Evolutionary conservation across 2,329 filamentous ascomycete genomes (phyloP).

Genomic region (Aspergillus neotritici): DNA sequence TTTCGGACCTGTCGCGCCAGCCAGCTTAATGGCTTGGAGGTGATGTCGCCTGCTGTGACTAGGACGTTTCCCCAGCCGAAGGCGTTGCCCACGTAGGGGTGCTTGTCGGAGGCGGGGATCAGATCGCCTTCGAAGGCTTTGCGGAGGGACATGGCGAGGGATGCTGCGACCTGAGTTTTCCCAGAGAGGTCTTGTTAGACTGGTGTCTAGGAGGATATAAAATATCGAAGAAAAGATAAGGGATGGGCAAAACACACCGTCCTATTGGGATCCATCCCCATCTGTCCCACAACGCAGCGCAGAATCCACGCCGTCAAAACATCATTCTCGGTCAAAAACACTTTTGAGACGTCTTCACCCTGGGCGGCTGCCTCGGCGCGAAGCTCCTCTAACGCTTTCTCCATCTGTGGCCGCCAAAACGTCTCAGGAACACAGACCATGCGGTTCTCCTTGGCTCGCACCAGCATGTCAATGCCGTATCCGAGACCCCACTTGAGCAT

Average conservation of each 20-base stretch:
- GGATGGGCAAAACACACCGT: conserved; percentile 8
- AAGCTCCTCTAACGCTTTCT: conserved; percentile 13
- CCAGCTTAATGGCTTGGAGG: conserved; percentile 12
- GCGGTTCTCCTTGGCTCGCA: conserved; percentile 16
- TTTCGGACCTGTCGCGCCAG: conserved; percentile 10
- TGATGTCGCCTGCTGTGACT: conserved; percentile 8
- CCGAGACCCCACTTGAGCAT: conserved; percentile 14
- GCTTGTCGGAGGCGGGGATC: conserved; percentile 8
- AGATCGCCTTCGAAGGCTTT: conserved; percentile 14
- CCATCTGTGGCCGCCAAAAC: conserved; percentile 11
- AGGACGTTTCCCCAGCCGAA: conserved; percentile 15
- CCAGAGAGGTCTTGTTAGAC: too few species aligned
- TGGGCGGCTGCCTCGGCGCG: conserved; percentile 6
- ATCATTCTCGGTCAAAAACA: conserved; percentile 15
- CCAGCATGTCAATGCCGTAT: conserved; percentile 13
- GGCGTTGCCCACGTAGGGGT: conserved; percentile 14
- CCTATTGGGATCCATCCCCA: conserved; percentile 5
- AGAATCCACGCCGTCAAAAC: conserved; percentile 14
- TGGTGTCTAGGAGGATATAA: conserved; percentile 9
- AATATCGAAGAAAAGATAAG: conserved; percentile 13
- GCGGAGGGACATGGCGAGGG: conserved; percentile 15
- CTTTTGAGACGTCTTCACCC: conserved; percentile 8
- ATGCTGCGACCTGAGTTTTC: background rate
- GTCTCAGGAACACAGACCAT: conserved; percentile 14
- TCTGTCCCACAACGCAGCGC: conserved; percentile 11